These are phyloP conservation scores for Thuidium tamariscinum DNA, from an alignment of 225 moss, liverwort and hornwort species.

Conservation along the genomic window DNA sequence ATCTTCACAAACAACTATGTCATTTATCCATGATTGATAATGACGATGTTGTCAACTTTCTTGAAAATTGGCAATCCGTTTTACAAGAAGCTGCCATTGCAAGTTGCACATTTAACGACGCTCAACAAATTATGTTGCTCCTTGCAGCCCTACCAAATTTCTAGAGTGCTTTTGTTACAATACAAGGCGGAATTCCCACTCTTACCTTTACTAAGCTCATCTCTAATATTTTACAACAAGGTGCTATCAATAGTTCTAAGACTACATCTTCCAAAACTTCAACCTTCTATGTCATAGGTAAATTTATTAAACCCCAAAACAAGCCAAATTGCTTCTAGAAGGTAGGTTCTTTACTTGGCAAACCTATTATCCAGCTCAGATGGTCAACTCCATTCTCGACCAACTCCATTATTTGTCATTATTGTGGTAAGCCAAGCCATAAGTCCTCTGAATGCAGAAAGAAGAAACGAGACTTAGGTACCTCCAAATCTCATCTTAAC, in stretches of 20 bases:
- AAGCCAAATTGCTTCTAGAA: too few relatives aligned
- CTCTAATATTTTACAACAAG: too few relatives aligned
- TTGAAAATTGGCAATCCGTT: neutral
- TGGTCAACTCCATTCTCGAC: neutral
- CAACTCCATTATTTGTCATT: neutral
- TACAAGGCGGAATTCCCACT: too few relatives aligned
- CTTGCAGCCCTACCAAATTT: too few relatives aligned
- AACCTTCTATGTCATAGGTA: too few relatives aligned
- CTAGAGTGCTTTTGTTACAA: too few relatives aligned
- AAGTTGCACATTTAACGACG: neutral
- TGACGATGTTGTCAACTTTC: neutral
- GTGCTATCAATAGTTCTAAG: too few relatives aligned
- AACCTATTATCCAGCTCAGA: rapidly evolving
- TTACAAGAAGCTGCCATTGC: neutral
- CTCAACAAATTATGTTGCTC: too few relatives aligned
- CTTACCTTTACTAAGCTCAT: too few relatives aligned
- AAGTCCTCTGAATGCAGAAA: neutral
- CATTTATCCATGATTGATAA: neutral
- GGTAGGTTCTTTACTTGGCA: rapidly evolving
- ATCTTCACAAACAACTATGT: neutral
- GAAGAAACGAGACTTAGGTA: neutral
- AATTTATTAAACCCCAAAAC: too few relatives aligned
- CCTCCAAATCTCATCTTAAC: neutral
- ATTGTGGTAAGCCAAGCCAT: neutral
- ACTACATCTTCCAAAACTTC: too few relatives aligned